phyloP scores from a whole-genome alignment of 768 basidiomycete genomes.

The Kwoniella botswanensis region DNA sequence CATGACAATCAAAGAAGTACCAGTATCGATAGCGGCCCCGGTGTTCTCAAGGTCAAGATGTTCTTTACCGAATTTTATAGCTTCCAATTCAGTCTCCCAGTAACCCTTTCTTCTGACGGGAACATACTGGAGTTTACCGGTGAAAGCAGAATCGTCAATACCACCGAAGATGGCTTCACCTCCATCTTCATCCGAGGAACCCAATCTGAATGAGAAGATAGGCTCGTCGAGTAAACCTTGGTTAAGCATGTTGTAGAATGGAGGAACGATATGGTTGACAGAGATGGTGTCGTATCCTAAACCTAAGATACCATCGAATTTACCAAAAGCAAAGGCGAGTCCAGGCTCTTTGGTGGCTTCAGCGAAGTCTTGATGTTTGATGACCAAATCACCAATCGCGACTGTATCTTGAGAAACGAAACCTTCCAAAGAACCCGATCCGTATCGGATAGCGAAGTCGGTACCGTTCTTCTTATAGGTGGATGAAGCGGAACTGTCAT shows the following conservation, averaged over 20 bases:
- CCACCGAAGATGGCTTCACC: constrained; percentile 93
- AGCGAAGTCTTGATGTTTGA: constrained; percentile 83
- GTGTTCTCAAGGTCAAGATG: constrained; percentile 88
- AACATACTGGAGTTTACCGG: constrained; percentile 79
- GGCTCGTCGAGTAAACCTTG: constrained; percentile 78
- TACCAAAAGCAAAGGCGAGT: constrained; percentile 84
- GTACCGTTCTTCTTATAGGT: constrained; percentile 90
- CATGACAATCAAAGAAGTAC: constrained; percentile 90
- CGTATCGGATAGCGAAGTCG: constrained; percentile 88
- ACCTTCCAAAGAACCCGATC: constrained; percentile 95
- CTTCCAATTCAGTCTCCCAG: constrained; percentile 96
- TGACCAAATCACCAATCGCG: constrained; percentile 77
- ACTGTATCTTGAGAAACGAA: constrained; percentile 85
- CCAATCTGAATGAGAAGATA: constrained; percentile 93
- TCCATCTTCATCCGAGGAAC: constrained; percentile 81
- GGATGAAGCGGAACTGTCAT: constrained; percentile 76
- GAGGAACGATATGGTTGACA: constrained; percentile 88
- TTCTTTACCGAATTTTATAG: constrained; percentile 82
- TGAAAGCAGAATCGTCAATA: constrained; percentile 75
- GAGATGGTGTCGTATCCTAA: constrained; percentile 90
- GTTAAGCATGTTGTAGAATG: constrained; percentile 91
- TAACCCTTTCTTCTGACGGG: constrained; percentile 94
- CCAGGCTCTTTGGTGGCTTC: constrained; percentile 97
- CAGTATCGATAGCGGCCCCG: constrained; percentile 67
- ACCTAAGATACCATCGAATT: constrained; percentile 94